A percentile compares a stretch with the other conserved stretches of the same genome.
Conservation (phyloP, 2,329 filamentous ascomycete species). For the Fusarium secorum region DNA sequence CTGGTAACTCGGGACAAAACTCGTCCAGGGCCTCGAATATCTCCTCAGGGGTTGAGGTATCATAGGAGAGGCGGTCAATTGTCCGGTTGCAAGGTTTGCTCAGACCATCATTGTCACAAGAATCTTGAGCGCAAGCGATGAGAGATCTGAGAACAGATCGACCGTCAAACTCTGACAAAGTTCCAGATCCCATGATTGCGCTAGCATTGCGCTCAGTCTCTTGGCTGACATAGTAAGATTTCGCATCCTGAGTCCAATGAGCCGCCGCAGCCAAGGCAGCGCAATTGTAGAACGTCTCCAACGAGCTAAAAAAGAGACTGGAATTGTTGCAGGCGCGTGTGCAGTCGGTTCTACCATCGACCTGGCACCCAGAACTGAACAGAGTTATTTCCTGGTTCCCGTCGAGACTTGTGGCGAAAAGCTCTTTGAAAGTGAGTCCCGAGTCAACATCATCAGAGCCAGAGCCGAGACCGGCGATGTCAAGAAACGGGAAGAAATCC, state of each 20-base stretch:
- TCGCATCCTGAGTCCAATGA: slow-evolving; percentile 45
- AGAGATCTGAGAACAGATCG: slow-evolving; percentile 45
- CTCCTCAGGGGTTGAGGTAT: slow-evolving; percentile 39
- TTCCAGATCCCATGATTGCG: slow-evolving; percentile 46
- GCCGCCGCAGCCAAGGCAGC: slow-evolving; percentile 47
- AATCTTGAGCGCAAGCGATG: slow-evolving; percentile 47
- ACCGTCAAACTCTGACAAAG: slow-evolving; percentile 45
- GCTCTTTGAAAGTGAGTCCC: slow-evolving; percentile 45
- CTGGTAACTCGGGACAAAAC: slow-evolving; percentile 48
- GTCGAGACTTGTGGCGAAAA: slow-evolving; percentile 46
- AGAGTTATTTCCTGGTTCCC: slow-evolving; percentile 45
- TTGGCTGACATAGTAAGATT: slow-evolving; percentile 42
- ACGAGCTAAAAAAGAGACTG: slow-evolving; percentile 44
- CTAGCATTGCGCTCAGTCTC: slow-evolving; percentile 50
- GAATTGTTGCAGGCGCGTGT: slow-evolving; percentile 45
- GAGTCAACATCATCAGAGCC: slow-evolving; percentile 40
- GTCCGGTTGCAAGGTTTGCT: slow-evolving; percentile 43
- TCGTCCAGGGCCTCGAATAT: slow-evolving; percentile 47
- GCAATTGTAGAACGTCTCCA: slow-evolving; percentile 52
- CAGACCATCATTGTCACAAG: slow-evolving; percentile 47
- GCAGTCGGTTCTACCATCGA: slow-evolving; percentile 44
- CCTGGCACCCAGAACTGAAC: slow-evolving; percentile 45
- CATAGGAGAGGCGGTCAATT: slow-evolving; percentile 40
- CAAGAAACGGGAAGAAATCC: slow-evolving; percentile 50
- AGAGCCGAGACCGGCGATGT: slow-evolving; percentile 45